These are phyloP conservation scores for Penicillium maclennaniae DNA, from an alignment of 495 filamentous ascomycete genomes.

Conservation along the genomic window DNA sequence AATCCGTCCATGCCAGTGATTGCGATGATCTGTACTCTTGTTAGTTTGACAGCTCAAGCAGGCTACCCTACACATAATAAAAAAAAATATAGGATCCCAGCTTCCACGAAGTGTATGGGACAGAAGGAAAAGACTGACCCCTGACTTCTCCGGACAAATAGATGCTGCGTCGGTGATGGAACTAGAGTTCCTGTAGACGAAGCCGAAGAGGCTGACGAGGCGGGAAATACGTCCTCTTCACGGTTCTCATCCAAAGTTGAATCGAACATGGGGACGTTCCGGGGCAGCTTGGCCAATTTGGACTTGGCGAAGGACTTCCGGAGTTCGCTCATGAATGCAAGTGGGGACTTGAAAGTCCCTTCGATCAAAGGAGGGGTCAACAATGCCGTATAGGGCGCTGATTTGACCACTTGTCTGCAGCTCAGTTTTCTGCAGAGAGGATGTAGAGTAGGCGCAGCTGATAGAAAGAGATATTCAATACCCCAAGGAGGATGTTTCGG, in stretches of 20 bases:
- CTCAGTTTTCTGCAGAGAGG: not conserved
- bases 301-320: conserved; percentile 80
- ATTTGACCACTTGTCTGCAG: not conserved
- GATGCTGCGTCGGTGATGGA: conserved; percentile 68
- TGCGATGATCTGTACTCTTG: conserved; percentile 20
- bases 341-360: not conserved
- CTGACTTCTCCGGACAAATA: conserved; percentile 63
- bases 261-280: conserved; percentile 46
- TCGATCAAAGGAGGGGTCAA: not conserved
- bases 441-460: not conserved
- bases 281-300: conserved; percentile 63
- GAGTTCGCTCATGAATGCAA: conserved; percentile 70
- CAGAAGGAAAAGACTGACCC: conserved; percentile 41
- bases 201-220: conserved; percentile 62
- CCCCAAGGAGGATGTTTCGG: not conserved
- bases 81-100: not conserved
- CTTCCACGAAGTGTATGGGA: not conserved
- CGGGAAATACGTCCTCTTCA: conserved; percentile 66
- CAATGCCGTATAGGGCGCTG: not conserved
- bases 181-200: conserved; percentile 88
- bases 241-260: conserved; percentile 22
- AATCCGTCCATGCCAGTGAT: conserved; percentile 76
- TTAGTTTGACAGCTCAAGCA: conserved; percentile 7
- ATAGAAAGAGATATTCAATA: not conserved
- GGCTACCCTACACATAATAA: not conserved